Percentiles rank a stretch among this genome's conserved stretches.
Evolutionary conservation across 2,329 filamentous ascomycete genomes (phyloP).

Genomic region (Rutstroemia sp.): DNA sequence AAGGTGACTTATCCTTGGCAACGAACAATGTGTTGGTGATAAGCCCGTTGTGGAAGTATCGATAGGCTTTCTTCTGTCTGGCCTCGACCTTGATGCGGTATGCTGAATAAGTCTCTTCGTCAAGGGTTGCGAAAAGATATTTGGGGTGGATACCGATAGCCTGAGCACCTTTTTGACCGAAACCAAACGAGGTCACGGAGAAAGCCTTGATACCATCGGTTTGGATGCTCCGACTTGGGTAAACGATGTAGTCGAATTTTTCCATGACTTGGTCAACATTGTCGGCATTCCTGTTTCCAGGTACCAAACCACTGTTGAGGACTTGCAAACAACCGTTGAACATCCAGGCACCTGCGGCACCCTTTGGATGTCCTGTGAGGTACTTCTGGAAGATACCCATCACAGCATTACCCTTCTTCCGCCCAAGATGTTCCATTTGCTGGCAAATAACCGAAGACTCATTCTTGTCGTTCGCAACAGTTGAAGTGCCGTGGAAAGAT

Average conservation of each 20-base stretch:
- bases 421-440: constrained; percentile 89
- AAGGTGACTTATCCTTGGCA: constrained; percentile 86
- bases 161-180: constrained; percentile 97
- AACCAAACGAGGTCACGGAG: constrained; percentile 97
- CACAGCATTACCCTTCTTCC: constrained; percentile 92
- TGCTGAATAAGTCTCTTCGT: constrained; percentile 69
- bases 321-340: constrained; percentile 97
- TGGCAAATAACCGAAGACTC: constrained; percentile 96
- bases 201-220: constrained; percentile 98
- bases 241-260: constrained; percentile 96
- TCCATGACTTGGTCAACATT: constrained; percentile 96
- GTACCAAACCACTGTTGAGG: constrained; percentile 86
- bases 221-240: constrained; percentile 90
- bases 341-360: constrained; percentile 99
- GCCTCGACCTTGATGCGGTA: constrained; percentile 87
- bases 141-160: constrained; percentile 94
- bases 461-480: constrained; percentile 99
- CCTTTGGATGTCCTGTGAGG: constrained; percentile 97
- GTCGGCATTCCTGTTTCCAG: constrained; percentile 95
- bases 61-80: constrained; percentile 96
- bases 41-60: constrained; percentile 96
- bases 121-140: constrained; percentile 92
- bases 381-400: constrained; percentile 99
- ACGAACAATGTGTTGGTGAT: constrained; percentile 98
- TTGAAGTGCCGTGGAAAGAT: constrained; percentile 98